phyloP scores from a whole-genome alignment of 257 asterid species.

The Echites panduratus region DNA sequence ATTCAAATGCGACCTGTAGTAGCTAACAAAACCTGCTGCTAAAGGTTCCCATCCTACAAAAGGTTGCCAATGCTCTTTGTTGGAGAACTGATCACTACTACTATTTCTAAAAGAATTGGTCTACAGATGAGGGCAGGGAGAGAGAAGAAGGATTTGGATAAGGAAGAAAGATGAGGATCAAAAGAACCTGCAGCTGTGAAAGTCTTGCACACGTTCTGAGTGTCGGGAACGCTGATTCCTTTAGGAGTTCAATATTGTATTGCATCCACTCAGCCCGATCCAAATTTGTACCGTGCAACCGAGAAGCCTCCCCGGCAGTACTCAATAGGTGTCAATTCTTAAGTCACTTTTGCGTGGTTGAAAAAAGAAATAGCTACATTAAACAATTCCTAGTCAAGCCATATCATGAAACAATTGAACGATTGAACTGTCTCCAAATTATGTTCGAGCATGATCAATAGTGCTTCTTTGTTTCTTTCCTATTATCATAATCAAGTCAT shows the following conservation, averaged over 20 bases:
- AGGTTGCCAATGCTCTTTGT: slow-evolving; percentile 56
- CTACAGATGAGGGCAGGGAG: background rate
- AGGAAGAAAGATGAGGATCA: slow-evolving; percentile 11
- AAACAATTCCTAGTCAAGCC: background rate
- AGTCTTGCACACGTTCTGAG: slow-evolving; percentile 92
- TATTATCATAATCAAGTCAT: background rate
- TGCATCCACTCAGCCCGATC: slow-evolving; percentile 99
- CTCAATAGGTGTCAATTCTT: slow-evolving; percentile 18
- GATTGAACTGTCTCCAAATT: background rate
- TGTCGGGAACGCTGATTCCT: slow-evolving; percentile 98
- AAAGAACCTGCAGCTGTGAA: slow-evolving; percentile 77
- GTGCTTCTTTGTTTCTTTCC: slow-evolving; percentile 3
- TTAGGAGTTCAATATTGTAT: slow-evolving; percentile 91
- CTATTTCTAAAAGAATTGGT: background rate
- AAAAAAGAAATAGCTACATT: background rate
- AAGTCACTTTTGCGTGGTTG: background rate
- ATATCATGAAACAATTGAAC: background rate
- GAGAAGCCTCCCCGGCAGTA: slow-evolving; percentile 98
- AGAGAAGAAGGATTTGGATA: background rate
- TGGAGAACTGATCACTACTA: slow-evolving; percentile 14
- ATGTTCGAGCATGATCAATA: background rate
- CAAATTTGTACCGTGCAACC: slow-evolving; percentile 93
- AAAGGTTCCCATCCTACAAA: slow-evolving; percentile 95
- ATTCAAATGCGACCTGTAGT: slow-evolving; percentile 91
- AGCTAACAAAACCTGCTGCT: slow-evolving; percentile 99